These are phyloP conservation scores for Phialophora expanda DNA, from an alignment of 2,329 filamentous ascomycete species.

Conservation along the genomic window DNA sequence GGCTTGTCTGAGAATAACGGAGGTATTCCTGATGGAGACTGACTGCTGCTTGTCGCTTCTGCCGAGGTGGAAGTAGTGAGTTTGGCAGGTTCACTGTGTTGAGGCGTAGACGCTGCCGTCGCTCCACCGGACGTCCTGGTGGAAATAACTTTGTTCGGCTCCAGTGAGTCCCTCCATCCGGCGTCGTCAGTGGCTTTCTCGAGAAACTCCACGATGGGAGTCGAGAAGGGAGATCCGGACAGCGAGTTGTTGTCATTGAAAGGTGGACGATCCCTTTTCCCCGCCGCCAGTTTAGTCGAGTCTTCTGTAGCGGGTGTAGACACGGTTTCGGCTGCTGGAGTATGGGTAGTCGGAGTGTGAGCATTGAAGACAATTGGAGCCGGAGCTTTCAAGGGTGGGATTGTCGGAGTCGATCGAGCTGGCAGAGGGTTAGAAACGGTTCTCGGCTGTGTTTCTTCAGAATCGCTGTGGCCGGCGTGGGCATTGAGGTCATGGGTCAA, in stretches of 20 bases:
- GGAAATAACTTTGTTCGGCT: background rate
- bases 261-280: background rate
- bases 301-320: conserved; percentile 22
- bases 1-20: conserved; percentile 29
- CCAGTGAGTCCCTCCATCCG: conserved; percentile 19
- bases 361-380: conserved; percentile 7
- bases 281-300: conserved; percentile 5
- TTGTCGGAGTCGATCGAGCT: conserved; percentile 7
- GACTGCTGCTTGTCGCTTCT: background rate
- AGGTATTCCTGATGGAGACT: conserved; percentile 20
- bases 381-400: conserved; percentile 1
- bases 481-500: conserved; percentile 15
- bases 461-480: conserved; percentile 8
- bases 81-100: background rate
- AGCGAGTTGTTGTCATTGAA: conserved; percentile 23
- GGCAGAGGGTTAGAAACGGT: conserved; percentile 22
- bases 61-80: background rate
- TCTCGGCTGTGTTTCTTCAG: conserved; percentile 8
- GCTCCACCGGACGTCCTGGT: background rate
- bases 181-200: conserved; percentile 29
- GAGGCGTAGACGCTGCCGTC: conserved; percentile 1
- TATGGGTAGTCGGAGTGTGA: background rate
- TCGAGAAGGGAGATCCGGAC: conserved; percentile 29
- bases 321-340: conserved; percentile 15
- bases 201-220: conserved; percentile 30